Base-by-base conservation (phyloP, 2,329 filamentous ascomycete genomes). In the Aspergillus pseudonomiae region DNA sequence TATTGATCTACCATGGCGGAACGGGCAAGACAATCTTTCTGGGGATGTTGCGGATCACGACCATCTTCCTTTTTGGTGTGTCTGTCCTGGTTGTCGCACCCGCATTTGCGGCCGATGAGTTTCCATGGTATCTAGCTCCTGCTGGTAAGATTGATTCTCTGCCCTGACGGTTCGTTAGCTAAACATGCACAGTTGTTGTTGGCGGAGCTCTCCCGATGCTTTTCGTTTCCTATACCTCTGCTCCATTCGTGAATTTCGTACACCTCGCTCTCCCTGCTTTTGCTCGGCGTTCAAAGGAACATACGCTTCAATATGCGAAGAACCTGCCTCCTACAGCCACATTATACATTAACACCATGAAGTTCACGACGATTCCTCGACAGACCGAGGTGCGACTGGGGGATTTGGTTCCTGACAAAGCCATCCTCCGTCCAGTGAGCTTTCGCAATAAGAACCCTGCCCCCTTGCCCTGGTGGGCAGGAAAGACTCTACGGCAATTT, bases 1-100 rank as follows among this genome's bases (percentile, higher is more conserved):
- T 94, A 32, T 83, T 93, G 68, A 85, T 96, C 65, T 96, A 92
- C 77, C 90, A 93, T 78, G 88, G 88, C 59, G 91, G 92, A 59
- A 89, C 87, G 0, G 84, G 84, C 10, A 84, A 86, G 63, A 89
- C 86, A 34, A 86, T 88, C 7, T 89, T 91, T 68, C 79, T 94
- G 53, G 91, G 89, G 56, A 86, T 88, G 72, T 76, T 91, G 65
- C 92, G 93, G 71, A 79, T 94, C 61, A 88, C 88, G 1, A 89
- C 89, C 3, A 83, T 95, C 46, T 86, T 93, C 65, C 77, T 91
- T 45, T 89, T 90, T 61, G 84, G 83, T 26, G 87, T 90, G 68
- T 91, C 91, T 70, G 84, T 83, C 67, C 78, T 89, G 58, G 78
- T 92, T 30, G 83, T 89, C 57, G 86, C 86, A 0, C 91, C 90